A percentile compares a stretch with the other conserved stretches of the same genome.
Conservation (phyloP, 495 filamentous ascomycete genomes). For the Arthonia radiata region DNA sequence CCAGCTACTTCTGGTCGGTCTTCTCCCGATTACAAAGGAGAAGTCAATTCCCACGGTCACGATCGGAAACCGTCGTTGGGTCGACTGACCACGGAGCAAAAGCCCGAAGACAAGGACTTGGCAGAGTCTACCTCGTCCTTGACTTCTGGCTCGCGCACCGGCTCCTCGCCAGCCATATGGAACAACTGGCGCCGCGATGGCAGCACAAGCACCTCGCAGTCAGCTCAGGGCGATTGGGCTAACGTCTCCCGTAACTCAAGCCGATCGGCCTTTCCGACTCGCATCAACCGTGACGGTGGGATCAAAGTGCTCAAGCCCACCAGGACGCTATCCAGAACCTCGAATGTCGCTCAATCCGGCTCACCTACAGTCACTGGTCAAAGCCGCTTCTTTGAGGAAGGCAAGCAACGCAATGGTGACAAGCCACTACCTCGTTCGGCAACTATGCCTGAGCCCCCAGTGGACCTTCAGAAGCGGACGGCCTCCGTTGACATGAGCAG, state of each 20-base stretch:
- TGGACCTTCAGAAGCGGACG: no score
- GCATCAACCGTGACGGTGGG: slow-evolving; percentile 11
- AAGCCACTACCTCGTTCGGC: no score
- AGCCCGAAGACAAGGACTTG: no score
- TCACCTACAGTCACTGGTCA: slow-evolving; percentile 6
- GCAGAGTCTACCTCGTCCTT: slow-evolving; percentile 7
- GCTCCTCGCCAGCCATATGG: slow-evolving; percentile 15
- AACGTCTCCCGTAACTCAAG: slow-evolving; percentile 9
- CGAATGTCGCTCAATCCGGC: slow-evolving; percentile 1
- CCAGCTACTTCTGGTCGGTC: no score
- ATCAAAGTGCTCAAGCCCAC: slow-evolving; percentile 19
- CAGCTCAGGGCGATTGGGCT: slow-evolving; percentile 15
- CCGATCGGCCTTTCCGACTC: slow-evolving; percentile 11
- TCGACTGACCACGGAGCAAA: no score
- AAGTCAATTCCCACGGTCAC: no score
- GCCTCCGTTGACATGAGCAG: no score
- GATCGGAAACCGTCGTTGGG: no score
- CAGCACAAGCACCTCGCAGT: slow-evolving; percentile 5
- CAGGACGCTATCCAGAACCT: slow-evolving; percentile 8
- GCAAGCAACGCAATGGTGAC: slow-evolving; percentile 9
- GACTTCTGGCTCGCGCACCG: slow-evolving; percentile 9
- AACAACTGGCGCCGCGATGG: slow-evolving; percentile 16
- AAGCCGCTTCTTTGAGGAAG: slow-evolving; percentile 18
- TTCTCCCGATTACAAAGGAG: no score
- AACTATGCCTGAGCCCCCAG: no score